A percentile compares a stretch with the other conserved stretches of the same genome.
Evolutionary conservation across 495 filamentous ascomycete species (phyloP).

Genomic region (Tuber brumale): DNA sequence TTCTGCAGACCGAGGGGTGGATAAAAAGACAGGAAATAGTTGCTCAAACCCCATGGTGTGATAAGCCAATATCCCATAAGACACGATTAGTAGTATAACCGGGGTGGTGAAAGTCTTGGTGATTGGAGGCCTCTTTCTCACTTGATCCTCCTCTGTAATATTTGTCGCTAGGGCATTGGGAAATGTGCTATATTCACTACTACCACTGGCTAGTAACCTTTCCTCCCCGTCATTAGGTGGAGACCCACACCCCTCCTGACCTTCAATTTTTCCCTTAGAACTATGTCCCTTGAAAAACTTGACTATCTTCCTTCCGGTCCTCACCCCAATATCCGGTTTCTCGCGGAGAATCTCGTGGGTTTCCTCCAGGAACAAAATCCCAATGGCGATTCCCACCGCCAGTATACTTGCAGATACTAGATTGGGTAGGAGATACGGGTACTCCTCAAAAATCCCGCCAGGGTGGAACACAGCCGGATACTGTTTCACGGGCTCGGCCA

Average conservation of each 20-base stretch:
- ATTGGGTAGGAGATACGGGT: conserved; percentile 90
- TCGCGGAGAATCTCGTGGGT: conserved; percentile 80
- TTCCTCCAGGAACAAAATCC: conserved; percentile 87
- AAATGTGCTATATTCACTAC: conserved; percentile 23
- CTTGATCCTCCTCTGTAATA: conserved; percentile 24
- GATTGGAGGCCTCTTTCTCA: conserved; percentile 36
- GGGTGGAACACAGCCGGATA: conserved; percentile 70
- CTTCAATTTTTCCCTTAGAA: conserved; percentile 53
- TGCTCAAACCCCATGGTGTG: conserved; percentile 91
- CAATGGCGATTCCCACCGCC: conserved; percentile 68
- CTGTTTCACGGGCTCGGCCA: conserved; percentile 76
- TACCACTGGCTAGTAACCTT: conserved; percentile 14
- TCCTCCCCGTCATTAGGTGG: conserved; percentile 36
- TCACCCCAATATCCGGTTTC: conserved; percentile 66
- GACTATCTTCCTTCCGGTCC: conserved; percentile 68
- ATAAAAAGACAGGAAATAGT: conserved; percentile 84
- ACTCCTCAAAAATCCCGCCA: conserved; percentile 71
- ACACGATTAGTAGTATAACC: conserved; percentile 74
- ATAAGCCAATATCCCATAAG: conserved; percentile 92
- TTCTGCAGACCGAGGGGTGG: conserved; percentile 55
- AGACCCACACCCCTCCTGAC: conserved; percentile 37
- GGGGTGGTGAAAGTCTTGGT: conserved; percentile 67
- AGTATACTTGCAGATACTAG: conserved; percentile 79
- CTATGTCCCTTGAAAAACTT: conserved; percentile 44
- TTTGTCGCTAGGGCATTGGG: neutral